Percentiles rank a stretch among this genome's conserved stretches.
These are phyloP conservation scores for Balansia obtecta DNA, from an alignment of 2,329 filamentous ascomycete genomes.

Conservation along the genomic window DNA sequence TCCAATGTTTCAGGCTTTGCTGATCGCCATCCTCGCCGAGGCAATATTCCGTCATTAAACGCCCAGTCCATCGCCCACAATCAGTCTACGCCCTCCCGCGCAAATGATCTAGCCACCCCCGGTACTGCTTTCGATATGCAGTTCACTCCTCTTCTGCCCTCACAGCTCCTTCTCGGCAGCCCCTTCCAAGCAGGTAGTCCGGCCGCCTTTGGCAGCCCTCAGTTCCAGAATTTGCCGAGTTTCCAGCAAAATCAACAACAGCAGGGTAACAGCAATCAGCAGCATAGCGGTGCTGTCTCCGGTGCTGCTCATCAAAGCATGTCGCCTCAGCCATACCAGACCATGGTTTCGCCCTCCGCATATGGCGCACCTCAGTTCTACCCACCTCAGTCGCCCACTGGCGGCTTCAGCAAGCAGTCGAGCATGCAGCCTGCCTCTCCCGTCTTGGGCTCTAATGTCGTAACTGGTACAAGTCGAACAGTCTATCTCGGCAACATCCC, in stretches of 20 bases:
- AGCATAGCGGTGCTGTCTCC: constrained; percentile 48
- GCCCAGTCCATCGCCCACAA: constrained; percentile 52
- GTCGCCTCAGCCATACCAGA: constrained; percentile 73
- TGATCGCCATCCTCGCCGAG: constrained; percentile 73
- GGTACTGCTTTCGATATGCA: constrained; percentile 94
- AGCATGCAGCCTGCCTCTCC: constrained; percentile 56
- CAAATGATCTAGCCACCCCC: constrained; percentile 69
- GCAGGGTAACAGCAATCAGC: constrained; percentile 37
- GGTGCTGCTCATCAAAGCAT: constrained; percentile 69
- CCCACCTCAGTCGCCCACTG: constrained; percentile 79
- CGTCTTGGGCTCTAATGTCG: constrained; percentile 65
- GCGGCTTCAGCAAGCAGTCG: constrained; percentile 49
- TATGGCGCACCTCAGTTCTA: constrained; percentile 75
- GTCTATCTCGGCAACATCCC: constrained; percentile 98
- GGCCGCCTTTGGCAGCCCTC: constrained; percentile 76
- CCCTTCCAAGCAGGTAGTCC: constrained; percentile 94
- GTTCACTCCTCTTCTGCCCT: constrained; percentile 90
- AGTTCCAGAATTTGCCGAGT: constrained; percentile 74
- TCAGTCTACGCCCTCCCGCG: constrained; percentile 33
- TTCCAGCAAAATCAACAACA: constrained; percentile 52
- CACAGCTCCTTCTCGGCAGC: constrained; percentile 85
- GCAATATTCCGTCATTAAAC: constrained; percentile 86
- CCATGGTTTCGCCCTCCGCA: constrained; percentile 73
- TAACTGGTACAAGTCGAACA: constrained; percentile 86
- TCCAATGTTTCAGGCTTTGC: constrained; percentile 78